phyloP scores from a whole-genome alignment of 306 rosid genomes.

The Hippophae tibetana region DNA sequence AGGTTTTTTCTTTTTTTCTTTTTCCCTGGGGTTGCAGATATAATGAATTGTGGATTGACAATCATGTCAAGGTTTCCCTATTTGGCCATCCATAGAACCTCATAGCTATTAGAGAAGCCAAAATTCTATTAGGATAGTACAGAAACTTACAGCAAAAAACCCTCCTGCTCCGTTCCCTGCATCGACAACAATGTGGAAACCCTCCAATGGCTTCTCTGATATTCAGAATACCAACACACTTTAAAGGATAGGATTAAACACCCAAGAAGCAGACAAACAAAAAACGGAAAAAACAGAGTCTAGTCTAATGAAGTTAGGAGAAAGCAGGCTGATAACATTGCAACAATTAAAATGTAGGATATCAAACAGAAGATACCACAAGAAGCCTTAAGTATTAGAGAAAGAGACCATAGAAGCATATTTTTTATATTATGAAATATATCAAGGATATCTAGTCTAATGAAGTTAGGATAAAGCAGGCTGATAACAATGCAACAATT shows the following conservation, averaged over 20 bases:
- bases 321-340: too few relatives aligned
- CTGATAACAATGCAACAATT: too few relatives aligned
- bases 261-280: conserved; percentile 5
- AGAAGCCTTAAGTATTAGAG: too few relatives aligned
- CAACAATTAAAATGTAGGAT: too few relatives aligned
- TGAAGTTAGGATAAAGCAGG: too few relatives aligned
- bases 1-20: too few relatives aligned
- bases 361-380: too few relatives aligned
- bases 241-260: conserved; percentile 13
- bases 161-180: conserved; percentile 99
- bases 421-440: conserved; percentile 15
- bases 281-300: conserved; percentile 4
- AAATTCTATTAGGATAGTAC: conserved; percentile 5
- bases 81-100: conserved; percentile 1
- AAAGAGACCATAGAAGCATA: background rate
- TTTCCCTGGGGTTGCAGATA: too few relatives aligned
- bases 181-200: conserved; percentile 91
- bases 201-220: conserved; percentile 83
- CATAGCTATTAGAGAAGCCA: background rate
- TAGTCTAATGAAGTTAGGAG: too few relatives aligned
- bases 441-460: conserved; percentile 40
- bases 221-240: conserved; percentile 11
- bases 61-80: too few relatives aligned
- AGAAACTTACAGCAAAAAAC: conserved; percentile 61
- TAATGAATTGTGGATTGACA: too few relatives aligned